Conservation (phyloP, 106 monocot species). For the Dendrobium huoshanense region DNA sequence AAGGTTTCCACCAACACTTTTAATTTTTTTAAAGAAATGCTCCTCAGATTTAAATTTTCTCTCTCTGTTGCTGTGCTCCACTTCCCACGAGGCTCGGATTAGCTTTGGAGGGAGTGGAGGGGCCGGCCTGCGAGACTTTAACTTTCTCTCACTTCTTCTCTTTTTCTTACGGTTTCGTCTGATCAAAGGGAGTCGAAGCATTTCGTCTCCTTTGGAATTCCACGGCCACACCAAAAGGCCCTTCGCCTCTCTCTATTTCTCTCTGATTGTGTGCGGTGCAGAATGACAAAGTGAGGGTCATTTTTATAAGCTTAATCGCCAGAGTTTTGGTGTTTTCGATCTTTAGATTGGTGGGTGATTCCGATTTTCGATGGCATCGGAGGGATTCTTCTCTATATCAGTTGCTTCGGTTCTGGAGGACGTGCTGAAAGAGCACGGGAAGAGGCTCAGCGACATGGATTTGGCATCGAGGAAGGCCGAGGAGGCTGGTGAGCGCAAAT, state of each 20-base stretch:
- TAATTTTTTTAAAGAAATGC: not conserved
- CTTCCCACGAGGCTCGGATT: not conserved
- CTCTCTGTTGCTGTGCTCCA: not conserved
- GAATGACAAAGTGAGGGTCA: not conserved
- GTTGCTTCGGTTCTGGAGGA: constrained; percentile 71
- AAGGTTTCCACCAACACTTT: too few species aligned
- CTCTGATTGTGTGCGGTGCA: not conserved
- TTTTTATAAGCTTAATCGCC: not conserved
- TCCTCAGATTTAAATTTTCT: not conserved
- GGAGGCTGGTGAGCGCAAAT: constrained; percentile 52
- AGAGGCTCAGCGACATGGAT: constrained; percentile 54
- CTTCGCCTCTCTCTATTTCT: not conserved
- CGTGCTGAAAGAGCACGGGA: constrained; percentile 75
- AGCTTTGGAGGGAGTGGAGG: constrained; percentile 1
- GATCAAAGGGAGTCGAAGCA: not conserved
- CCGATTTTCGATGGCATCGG: constrained; percentile 26
- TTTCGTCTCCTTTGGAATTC: not conserved
- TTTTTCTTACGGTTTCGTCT: not conserved
- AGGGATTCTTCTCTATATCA: constrained; percentile 43
- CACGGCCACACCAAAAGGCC: too few species aligned
- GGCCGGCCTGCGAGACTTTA: not conserved
- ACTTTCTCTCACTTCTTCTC: not conserved
- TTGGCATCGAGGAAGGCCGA: constrained; percentile 84
- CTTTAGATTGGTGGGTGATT: not conserved
- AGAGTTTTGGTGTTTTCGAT: not conserved